Conservation (phyloP, 495 filamentous ascomycete genomes). For the Tuber aestivum region DNA sequence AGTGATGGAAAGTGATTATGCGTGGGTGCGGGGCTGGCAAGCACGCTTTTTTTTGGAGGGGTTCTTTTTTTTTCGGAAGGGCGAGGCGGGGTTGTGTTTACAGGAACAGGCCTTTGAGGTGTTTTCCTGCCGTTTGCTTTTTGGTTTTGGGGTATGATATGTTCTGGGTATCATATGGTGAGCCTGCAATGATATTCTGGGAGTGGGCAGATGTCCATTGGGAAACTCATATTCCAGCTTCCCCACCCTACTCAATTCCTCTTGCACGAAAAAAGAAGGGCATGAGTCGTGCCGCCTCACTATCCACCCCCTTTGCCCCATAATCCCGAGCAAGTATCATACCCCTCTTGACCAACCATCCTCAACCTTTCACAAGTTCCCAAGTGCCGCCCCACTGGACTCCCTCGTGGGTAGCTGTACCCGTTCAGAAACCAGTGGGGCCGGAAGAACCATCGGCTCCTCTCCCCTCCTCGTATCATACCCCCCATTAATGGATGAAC, state of each 20-base stretch:
- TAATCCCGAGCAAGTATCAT: neutral
- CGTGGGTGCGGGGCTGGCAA: too few relatives aligned
- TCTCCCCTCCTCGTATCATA: too few relatives aligned
- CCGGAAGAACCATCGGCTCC: neutral
- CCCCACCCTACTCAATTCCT: too few relatives aligned
- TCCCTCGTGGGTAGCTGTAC: neutral
- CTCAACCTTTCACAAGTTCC: neutral
- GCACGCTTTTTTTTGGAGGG: neutral
- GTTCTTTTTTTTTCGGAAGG: too few relatives aligned
- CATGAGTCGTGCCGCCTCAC: neutral
- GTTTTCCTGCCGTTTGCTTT: neutral
- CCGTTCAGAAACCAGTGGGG: neutral
- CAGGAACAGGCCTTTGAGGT: neutral
- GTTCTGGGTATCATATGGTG: too few relatives aligned
- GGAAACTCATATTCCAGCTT: too few relatives aligned
- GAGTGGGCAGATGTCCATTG: too few relatives aligned
- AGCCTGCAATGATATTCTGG: too few relatives aligned
- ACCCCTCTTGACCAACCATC: neutral
- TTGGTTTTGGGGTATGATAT: neutral
- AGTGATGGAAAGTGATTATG: neutral
- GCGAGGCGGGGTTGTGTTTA: neutral
- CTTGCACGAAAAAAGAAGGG: too few relatives aligned
- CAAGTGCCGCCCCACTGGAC: neutral
- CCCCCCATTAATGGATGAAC: neutral
- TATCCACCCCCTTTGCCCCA: neutral